Evolutionary conservation across 805 yeast genomes (phyloP), one percentile per base, ranked within the genome.

Genomic region (Candida ovalis): DNA sequence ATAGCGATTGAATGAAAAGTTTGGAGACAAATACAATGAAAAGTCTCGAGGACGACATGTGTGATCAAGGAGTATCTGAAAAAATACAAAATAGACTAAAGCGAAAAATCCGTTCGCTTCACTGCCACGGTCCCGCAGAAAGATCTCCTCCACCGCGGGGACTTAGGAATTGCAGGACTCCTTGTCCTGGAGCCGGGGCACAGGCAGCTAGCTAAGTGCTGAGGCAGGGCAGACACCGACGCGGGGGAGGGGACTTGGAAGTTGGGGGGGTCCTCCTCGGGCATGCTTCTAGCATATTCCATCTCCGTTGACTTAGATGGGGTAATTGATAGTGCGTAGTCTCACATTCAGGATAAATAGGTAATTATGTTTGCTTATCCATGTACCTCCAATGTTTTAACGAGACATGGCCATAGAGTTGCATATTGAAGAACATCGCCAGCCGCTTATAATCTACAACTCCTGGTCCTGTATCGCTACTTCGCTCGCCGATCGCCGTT

Each of bases 41-140:
- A 24, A 39, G 23, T 22, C 8, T 21, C 17, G 25, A 21, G 23
- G 24, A 13, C 13, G 15, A 27, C 9, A 15, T 27, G 9, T 4
- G 25, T 21, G 17, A 13, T 15, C 27, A 9, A 6, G 24, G 15
- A 13, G 17, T 18, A 25, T n/a, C 36, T 19, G 28, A 18, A 28
- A 42, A 42, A 42, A 42, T 25, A 19, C 17, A 19, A 42, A 30
- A 42, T 42, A 42, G 44, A 42, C 44, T 42, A 42, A 42, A 12
- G 40, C 40, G 40, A 37, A 37, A 42, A 30, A 28, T 30, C 44
- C 35, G 37, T n/a, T 17, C 23, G 12, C 22, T 3, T 7, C 17
- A 22, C 2, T 18, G 2, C 9, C 8, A 13, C 7, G n/a, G 13
- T 37, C 15, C 8, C 19, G 13, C n/a, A 22, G 40, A n/a, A 4